Evolutionary conservation across 208 protist species (phyloP), one percentile per base, ranked within the genome.

Genomic region (Trypanosoma cruzi): DNA sequence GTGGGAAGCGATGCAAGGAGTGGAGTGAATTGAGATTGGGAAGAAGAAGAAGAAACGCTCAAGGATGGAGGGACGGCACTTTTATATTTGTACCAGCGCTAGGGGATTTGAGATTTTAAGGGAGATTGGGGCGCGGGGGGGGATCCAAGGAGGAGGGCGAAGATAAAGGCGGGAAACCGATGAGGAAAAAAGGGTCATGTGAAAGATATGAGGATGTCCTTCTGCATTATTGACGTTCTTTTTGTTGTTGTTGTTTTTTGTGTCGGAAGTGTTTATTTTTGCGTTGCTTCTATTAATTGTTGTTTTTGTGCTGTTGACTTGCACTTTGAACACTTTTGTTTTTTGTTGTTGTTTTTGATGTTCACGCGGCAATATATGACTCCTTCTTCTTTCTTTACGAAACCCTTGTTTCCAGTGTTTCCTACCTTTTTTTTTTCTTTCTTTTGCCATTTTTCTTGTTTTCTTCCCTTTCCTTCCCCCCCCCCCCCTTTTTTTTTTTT

Each of bases 1-100:
- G n/a, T n/a, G 16, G 52, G 14, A 72, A 53, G 18, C 22, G 65
- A 28, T 20, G 36, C 40, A 40, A 59, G 31, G 66, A 28, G 46
- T 8, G 46, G 29, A 57, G 40, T n/a, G n/a, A 20, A 63, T 34
- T 28, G 4, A 53, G 70, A 79, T 7, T 29, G 3, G 36, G 28
- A 49, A 22, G 36, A 62, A 4, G 48, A 59, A 2, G 46, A 16
- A n/a, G 26, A 22, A 56, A 62, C 46, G 11, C 57, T 28, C 14
- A 48, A 48, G n/a, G 34, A 62, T 36, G 26, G 16, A 57, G 16
- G 52, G 37, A 62, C 32, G 24, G 24, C 6, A 61, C 37, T 28
- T 16, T n/a, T 31, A 18, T 28, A 52, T 22, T 29, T 18, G 34
- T 32, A 18, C 18, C 10, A 67, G 14, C 13, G n/a, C 14, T 42